Evolutionary conservation across 2,329 filamentous ascomycete genomes (phyloP).

Genomic region (Leptodontidium sp.): DNA sequence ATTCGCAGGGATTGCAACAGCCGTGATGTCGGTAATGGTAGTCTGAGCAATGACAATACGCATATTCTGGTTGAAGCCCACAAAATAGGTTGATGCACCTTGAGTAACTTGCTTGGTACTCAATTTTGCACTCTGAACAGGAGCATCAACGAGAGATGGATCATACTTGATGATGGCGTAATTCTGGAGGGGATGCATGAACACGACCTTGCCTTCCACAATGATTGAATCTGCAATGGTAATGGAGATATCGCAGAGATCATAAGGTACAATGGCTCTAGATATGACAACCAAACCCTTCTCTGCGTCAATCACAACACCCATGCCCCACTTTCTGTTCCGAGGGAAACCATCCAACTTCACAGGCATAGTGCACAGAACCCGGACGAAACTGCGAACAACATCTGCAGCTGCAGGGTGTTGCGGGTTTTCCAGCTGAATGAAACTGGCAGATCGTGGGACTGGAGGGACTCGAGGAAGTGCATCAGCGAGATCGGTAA

Average conservation of each 20-base stretch:
- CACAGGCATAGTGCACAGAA: conserved; percentile 91
- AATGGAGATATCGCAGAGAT: conserved; percentile 94
- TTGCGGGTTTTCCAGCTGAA: conserved; percentile 86
- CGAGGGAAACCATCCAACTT: conserved; percentile 98
- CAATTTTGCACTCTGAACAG: conserved; percentile 87
- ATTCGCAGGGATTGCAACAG: conserved; percentile 95
- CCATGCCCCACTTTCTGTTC: conserved; percentile 93
- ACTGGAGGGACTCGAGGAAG: conserved; percentile 77
- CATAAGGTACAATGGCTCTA: conserved; percentile 91
- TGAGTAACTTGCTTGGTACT: conserved; percentile 86
- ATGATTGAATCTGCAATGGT: conserved; percentile 97
- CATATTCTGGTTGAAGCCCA: conserved; percentile 97
- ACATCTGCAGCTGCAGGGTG: conserved; percentile 92
- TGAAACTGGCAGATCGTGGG: conserved; percentile 85
- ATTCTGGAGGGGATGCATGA: conserved; percentile 96
- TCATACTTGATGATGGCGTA: conserved; percentile 97
- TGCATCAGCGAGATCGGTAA: conserved; percentile 82
- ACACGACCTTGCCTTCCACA: conserved; percentile 91
- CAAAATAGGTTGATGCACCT: conserved; percentile 93
- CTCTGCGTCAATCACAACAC: conserved; percentile 95
- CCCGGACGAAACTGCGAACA: conserved; percentile 92
- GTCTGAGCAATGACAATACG: conserved; percentile 94
- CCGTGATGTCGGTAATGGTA: conserved; percentile 95
- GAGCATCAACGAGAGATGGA: conserved; percentile 89
- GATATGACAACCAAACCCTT: conserved; percentile 96